Base-by-base conservation (phyloP, 78 protist species). In the Anaeramoeba ignava region DNA sequence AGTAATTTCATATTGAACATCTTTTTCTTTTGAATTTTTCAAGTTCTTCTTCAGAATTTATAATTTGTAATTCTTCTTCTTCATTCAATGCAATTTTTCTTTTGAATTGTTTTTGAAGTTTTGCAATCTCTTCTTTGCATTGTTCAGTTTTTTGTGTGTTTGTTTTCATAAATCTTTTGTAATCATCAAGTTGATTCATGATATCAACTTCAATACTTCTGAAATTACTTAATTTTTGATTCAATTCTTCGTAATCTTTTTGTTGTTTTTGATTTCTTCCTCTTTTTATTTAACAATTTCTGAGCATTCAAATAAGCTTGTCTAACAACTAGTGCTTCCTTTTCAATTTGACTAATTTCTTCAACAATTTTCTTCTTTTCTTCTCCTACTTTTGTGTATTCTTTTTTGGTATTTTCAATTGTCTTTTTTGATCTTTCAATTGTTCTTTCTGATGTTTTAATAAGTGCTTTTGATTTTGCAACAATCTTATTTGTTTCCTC, bases 191-290 rank as follows among this genome's bases (percentile, higher is more conserved):
- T 41, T 40, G 85, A 37, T 1, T 3, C 40, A 34, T 0, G 0
- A 68, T 3, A 81, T 83, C 92, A 33, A 83, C 89, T 68, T 86
- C 89, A 3, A 34, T 84, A 23, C 33, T 23, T 34, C 89, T 83
- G 3, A 68, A 39, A 39, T 8, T 42, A 23, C 42, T 41, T 27
- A 34, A 8, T 37, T 23, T 23, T 17, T 37, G 8, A 27, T 80
- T 34, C 17, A 37, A 37, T 37, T 80, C 78, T 37, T 80, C 17
- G 82, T 37, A 80, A 27, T 34, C 39, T 17, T 37, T 80, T 34
- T 54, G 17, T 27, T 54, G 73, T 27, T 27, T 54, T 17, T 54
- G 8, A 8, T 54, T 54, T 54, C 17, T 54, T 17, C 73, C 17
- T 27, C 17, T 54, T 54, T 54, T 54, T 54, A 27, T 54, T 54